phyloP scores from a whole-genome alignment of 2,329 filamentous ascomycete species.

The Trichophyton verrucosum region DNA sequence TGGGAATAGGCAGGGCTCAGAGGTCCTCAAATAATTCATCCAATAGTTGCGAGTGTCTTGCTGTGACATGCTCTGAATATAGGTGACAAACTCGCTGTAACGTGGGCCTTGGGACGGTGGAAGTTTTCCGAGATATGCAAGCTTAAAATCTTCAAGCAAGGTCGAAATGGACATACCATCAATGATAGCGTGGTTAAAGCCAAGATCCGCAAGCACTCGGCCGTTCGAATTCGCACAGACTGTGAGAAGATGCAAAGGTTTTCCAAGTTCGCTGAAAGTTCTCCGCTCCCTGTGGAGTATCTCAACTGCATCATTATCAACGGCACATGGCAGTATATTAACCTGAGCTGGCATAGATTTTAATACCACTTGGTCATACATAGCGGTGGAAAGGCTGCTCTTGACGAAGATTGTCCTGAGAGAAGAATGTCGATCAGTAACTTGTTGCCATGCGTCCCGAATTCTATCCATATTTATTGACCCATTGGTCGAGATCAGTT shows the following conservation, averaged over 20 bases:
- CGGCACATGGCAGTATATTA: not conserved
- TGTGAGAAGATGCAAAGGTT: slow-evolving; percentile 27
- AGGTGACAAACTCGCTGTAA: slow-evolving; percentile 26
- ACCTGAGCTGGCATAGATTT: not conserved
- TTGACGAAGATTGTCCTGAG: slow-evolving; percentile 19
- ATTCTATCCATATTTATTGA: slow-evolving; percentile 2
- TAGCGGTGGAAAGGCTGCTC: slow-evolving; percentile 16
- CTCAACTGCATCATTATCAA: not conserved
- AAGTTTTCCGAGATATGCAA: slow-evolving; percentile 26
- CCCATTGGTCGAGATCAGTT: not conserved
- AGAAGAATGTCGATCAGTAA: slow-evolving; percentile 8
- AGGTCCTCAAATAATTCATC: slow-evolving; percentile 26
- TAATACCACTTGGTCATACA: slow-evolving; percentile 10
- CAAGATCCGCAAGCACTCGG: slow-evolving; percentile 27
- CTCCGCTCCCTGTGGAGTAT: not conserved
- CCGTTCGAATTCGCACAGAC: slow-evolving; percentile 22
- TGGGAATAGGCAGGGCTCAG: slow-evolving; percentile 33
- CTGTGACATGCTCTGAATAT: slow-evolving; percentile 20
- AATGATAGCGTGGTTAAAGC: slow-evolving; percentile 33
- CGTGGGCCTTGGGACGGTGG: slow-evolving; percentile 21
- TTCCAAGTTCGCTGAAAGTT: slow-evolving; percentile 3
- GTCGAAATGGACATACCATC: slow-evolving; percentile 35
- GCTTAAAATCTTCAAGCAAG: slow-evolving; percentile 27
- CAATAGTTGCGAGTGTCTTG: slow-evolving; percentile 28
- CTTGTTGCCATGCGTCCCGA: slow-evolving; percentile 5